These are phyloP conservation scores for Hygrocybe punicea DNA, from an alignment of 768 basidiomycete species.

Conservation along the genomic window DNA sequence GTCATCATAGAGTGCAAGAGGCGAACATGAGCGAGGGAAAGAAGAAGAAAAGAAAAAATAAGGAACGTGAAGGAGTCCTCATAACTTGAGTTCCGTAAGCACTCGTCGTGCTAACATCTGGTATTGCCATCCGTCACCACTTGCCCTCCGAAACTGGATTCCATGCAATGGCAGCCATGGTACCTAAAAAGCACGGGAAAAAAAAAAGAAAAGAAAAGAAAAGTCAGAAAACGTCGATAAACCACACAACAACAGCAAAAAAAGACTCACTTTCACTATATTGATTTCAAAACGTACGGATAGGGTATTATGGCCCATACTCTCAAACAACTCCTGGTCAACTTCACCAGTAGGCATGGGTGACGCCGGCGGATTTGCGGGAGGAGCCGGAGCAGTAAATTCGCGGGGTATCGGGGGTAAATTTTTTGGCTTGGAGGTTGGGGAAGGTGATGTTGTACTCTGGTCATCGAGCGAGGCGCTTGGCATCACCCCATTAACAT, in stretches of 20 bases:
- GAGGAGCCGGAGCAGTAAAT: slow-evolving; percentile 36
- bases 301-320: slow-evolving; percentile 68
- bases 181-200: too few relatives aligned
- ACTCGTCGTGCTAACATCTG: slow-evolving; percentile 91
- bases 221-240: not conserved
- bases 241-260: not conserved
- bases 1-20: too few relatives aligned
- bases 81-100: slow-evolving; percentile 84
- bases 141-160: slow-evolving; percentile 87
- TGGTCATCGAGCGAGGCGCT: slow-evolving; percentile 38
- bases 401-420: slow-evolving; percentile 82
- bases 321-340: slow-evolving; percentile 66
- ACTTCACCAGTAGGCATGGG: slow-evolving; percentile 66
- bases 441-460: slow-evolving; percentile 31
- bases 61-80: slow-evolving; percentile 19
- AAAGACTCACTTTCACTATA: slow-evolving; percentile 91
- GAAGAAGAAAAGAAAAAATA: not conserved
- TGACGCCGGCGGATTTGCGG: slow-evolving; percentile 41
- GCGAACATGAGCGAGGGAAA: too few relatives aligned
- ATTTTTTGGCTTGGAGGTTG: slow-evolving; percentile 58
- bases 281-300: slow-evolving; percentile 96
- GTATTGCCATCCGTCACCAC: slow-evolving; percentile 96
- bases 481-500: slow-evolving; percentile 20
- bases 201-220: slow-evolving; percentile 5
- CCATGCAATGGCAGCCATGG: slow-evolving; percentile 92